phyloP scores from a whole-genome alignment of 1,284 basidiomycete species.

The Papiliotrema flavescens region DNA sequence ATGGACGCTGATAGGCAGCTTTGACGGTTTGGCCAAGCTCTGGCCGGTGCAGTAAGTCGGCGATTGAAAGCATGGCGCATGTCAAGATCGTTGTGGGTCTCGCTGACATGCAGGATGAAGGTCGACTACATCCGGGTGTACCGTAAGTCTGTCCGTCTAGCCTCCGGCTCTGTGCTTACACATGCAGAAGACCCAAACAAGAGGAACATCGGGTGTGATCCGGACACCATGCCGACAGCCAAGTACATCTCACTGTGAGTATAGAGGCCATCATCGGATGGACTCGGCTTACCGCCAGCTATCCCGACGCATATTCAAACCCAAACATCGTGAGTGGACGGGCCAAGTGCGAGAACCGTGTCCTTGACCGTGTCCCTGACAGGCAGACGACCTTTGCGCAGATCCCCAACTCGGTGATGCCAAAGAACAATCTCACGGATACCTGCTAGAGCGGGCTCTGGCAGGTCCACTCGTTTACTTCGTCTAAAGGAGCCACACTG shows the following conservation, averaged over 20 bases:
- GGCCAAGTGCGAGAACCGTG: not conserved
- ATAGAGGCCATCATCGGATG: not conserved
- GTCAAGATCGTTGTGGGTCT: too few species aligned
- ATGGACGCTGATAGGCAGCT: constrained; percentile 14
- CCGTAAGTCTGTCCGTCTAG: too few species aligned
- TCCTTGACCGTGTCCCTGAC: not conserved
- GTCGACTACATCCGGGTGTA: too few species aligned
- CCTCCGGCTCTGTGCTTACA: not conserved
- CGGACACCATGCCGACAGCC: constrained; percentile 55
- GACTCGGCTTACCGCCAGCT: constrained; percentile 5
- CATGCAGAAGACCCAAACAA: constrained; percentile 40
- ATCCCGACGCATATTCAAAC: constrained; percentile 36
- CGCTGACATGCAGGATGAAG: too few species aligned
- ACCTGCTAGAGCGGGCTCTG: constrained; percentile 16
- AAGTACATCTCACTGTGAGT: constrained; percentile 52
- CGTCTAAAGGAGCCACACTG: too few species aligned
- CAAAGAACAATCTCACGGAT: constrained; percentile 37
- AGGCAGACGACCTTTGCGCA: constrained; percentile 26
- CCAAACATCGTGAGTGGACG: constrained; percentile 40
- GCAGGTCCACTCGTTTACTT: too few species aligned
- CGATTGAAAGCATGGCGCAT: not conserved
- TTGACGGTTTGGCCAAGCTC: constrained; percentile 30
- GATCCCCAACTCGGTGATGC: constrained; percentile 20
- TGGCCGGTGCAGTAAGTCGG: constrained; percentile 35
- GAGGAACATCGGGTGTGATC: constrained; percentile 49